Percentiles rank a stretch among this genome's conserved stretches.
Conservation (phyloP, 2,329 filamentous ascomycete species). For the Stromatinia cepivora region DNA sequence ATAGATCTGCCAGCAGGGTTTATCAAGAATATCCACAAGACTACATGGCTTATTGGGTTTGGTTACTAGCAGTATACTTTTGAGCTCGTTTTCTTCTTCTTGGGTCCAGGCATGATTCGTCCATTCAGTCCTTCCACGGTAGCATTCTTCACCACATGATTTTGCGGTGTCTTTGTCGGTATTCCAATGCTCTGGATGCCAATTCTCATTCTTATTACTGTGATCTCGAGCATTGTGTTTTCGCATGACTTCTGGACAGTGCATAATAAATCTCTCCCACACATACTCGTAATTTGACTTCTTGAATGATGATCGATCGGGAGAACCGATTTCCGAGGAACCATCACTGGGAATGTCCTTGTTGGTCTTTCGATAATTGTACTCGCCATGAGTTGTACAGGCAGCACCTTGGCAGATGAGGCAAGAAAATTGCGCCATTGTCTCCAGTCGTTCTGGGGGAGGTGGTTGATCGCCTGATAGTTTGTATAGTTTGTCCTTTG, state of each 20-base stretch:
- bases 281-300: slow-evolving; percentile 27
- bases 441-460: slow-evolving; percentile 28
- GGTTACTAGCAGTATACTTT: slow-evolving; percentile 28
- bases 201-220: background rate
- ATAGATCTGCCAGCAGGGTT: slow-evolving; percentile 37
- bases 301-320: slow-evolving; percentile 3
- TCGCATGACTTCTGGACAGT: slow-evolving; percentile 31
- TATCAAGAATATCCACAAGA: slow-evolving; percentile 28
- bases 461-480: background rate
- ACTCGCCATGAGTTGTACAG: slow-evolving; percentile 40
- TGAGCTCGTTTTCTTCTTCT: slow-evolving; percentile 10
- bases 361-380: slow-evolving; percentile 19
- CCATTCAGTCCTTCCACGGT: background rate
- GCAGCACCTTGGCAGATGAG: slow-evolving; percentile 38
- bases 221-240: slow-evolving; percentile 26
- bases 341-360: slow-evolving; percentile 27
- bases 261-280: slow-evolving; percentile 27
- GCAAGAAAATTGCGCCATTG: slow-evolving; percentile 34
- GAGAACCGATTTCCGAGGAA: background rate
- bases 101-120: background rate
- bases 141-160: background rate
- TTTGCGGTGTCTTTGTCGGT: background rate
- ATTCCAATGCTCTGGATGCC: slow-evolving; percentile 14
- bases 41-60: slow-evolving; percentile 29
- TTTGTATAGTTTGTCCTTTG: slow-evolving; percentile 10